These are phyloP conservation scores for Nakazawaea ambrosiae DNA, from an alignment of 805 yeast species.

Conservation along the genomic window DNA sequence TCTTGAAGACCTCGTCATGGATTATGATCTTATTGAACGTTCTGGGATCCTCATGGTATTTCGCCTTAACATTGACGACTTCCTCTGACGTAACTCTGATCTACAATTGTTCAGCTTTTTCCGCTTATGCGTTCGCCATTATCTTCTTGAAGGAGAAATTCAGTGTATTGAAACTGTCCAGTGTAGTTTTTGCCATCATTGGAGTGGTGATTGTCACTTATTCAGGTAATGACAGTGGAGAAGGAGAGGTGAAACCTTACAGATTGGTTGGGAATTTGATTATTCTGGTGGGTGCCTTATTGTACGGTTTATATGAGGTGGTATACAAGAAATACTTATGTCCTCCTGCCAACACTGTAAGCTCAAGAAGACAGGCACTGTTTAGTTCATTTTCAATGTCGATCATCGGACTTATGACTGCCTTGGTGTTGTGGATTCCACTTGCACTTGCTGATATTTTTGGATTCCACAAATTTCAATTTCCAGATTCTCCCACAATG, in stretches of 20 bases:
- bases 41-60: slow-evolving; percentile 84
- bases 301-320: slow-evolving; percentile 81
- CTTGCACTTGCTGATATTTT: slow-evolving; percentile 42
- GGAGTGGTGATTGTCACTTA: slow-evolving; percentile 82
- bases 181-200: slow-evolving; percentile 64
- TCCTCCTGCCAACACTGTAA: slow-evolving; percentile 58
- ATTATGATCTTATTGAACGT: slow-evolving; percentile 54
- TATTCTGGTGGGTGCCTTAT: slow-evolving; percentile 65
- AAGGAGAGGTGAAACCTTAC: slow-evolving; percentile 32
- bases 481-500: slow-evolving; percentile 34
- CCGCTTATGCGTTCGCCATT: slow-evolving; percentile 79
- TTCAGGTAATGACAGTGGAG: slow-evolving; percentile 32
- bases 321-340: slow-evolving; percentile 70
- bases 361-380: slow-evolving; percentile 64
- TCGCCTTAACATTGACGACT: slow-evolving; percentile 73
- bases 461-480: slow-evolving; percentile 51
- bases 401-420: slow-evolving; percentile 53
- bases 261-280: slow-evolving; percentile 63
- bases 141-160: slow-evolving; percentile 64
- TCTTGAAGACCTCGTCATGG: slow-evolving; percentile 33
- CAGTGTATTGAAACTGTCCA: slow-evolving; percentile 50
- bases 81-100: slow-evolving; percentile 87
- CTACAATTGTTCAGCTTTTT: slow-evolving; percentile 84
- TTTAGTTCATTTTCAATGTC: slow-evolving; percentile 77
- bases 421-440: slow-evolving; percentile 38